Percentiles rank a stretch among this genome's conserved stretches.
Evolutionary conservation across 208 protist genomes (phyloP).

Genomic region (Crithidia bombi): DNA sequence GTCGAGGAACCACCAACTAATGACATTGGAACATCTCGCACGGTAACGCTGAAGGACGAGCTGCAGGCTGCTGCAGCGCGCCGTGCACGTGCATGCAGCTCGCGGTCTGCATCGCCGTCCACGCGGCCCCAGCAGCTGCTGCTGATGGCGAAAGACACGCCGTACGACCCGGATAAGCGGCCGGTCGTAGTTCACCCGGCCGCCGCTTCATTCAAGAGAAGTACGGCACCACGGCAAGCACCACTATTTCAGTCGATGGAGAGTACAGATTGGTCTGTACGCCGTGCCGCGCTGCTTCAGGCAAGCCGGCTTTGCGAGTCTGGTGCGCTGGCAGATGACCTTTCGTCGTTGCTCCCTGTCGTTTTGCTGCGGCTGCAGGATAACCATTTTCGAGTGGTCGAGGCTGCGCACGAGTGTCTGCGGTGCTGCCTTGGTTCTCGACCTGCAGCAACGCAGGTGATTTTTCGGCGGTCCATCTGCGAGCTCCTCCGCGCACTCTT

Average conservation of each 20-base stretch:
- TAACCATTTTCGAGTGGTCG: conserved; percentile 50
- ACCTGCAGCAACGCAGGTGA: conserved; percentile 14
- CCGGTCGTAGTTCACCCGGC: background rate
- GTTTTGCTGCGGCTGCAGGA: conserved; percentile 50
- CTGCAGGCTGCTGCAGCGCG: conserved; percentile 36
- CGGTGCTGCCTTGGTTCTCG: background rate
- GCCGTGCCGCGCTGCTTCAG: conserved; percentile 12
- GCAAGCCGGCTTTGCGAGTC: conserved; percentile 12
- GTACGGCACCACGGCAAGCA: background rate
- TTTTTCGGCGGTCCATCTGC: background rate
- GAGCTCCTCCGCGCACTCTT: conserved; percentile 6
- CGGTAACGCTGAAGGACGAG: conserved; percentile 37
- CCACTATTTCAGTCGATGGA: conserved; percentile 27
- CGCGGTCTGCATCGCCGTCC: background rate
- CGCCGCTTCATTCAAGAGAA: no score
- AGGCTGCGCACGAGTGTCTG: conserved; percentile 44
- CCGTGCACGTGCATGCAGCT: conserved; percentile 14
- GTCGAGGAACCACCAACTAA: background rate
- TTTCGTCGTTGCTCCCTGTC: background rate
- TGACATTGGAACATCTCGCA: conserved; percentile 16
- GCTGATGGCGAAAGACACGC: conserved; percentile 5
- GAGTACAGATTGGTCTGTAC: conserved; percentile 48
- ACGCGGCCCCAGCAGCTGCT: conserved; percentile 18
- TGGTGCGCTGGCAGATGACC: conserved; percentile 8
- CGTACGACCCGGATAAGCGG: background rate